Base-by-base conservation (phyloP, 805 yeast genomes). In the Pichia kluyveri region DNA sequence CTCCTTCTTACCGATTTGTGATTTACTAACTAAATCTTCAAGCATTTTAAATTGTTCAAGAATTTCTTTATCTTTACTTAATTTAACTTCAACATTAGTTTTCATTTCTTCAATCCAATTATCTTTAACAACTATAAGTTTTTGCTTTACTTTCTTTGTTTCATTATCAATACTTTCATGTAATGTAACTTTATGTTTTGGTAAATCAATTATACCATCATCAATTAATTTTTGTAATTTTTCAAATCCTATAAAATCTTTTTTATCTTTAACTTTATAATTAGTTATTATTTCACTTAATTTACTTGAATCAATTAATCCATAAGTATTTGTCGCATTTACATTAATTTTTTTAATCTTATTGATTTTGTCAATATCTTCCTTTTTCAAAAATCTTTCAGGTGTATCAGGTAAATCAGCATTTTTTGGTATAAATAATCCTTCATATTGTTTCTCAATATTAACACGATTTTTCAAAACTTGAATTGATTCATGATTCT, bases 71-170 rank as follows among this genome's bases (percentile, higher is more conserved):
- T 49, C 47, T 45, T 44, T 18, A 15, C n/a, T 11, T 36, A 38
- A 31, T 15, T 48, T 36, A n/a, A 4, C 26, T 19, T 41, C 39
- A 40, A 38, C 42, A 27, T 34, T 15, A 34, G 9, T 34, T 18
- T 46, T 46, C 9, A 40, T 34, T 9, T 41, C 42, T 11, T 41
- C 37, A 1, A 52, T 48, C 52, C 57, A 55, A 40, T 58, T 56
- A 23, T 54, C 58, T 14, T 51, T 54, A 14, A 59, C 60, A 30
- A 59, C 51, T 8, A 58, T 48, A n/a, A 61, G 52, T 38, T 56
- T 54, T 38, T 60, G 63, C 26, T 56, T 57, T 19, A 42, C 42
- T 27, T 48, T 46, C 30, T 42, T 48, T 1, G 53, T 46, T 23
- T 50, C 51, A 10, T 42, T 39, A 43, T 55, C 54, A 17, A 43